These are phyloP conservation scores for Hemerocallis citrina DNA, from an alignment of 106 monocot genomes.

Conservation along the genomic window DNA sequence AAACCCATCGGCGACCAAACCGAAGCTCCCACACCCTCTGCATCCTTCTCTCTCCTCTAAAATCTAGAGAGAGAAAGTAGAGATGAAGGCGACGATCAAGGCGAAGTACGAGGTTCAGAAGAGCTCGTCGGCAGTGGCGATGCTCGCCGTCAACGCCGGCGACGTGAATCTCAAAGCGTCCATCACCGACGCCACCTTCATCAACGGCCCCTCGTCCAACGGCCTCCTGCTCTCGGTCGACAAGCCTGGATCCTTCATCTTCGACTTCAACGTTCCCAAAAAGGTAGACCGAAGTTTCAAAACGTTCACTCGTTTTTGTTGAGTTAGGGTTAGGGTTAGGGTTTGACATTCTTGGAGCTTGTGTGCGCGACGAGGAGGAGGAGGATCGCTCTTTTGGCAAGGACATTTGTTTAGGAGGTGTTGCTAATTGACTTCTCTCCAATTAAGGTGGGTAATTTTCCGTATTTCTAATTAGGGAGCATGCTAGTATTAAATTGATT, in stretches of 20 bases:
- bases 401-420: too few relatives aligned
- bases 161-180: slow-evolving; percentile 56
- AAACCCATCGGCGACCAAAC: not conserved
- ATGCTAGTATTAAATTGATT: too few relatives aligned
- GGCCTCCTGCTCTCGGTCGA: slow-evolving; percentile 64
- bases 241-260: slow-evolving; percentile 66
- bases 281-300: too few relatives aligned
- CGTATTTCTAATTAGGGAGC: too few relatives aligned
- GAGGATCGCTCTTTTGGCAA: too few relatives aligned
- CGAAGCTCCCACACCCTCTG: not conserved
- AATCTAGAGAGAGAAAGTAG: not conserved
- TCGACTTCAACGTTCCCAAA: slow-evolving; percentile 59
- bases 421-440: too few relatives aligned
- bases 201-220: slow-evolving; percentile 52
- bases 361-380: too few relatives aligned
- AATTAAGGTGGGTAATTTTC: too few relatives aligned
- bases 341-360: not conserved
- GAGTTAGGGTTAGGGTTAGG: not conserved
- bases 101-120: slow-evolving; percentile 53
- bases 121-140: slow-evolving; percentile 25
- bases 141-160: slow-evolving; percentile 24
- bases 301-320: too few relatives aligned
- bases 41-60: not conserved
- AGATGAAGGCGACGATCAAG: slow-evolving; percentile 69
- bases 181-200: slow-evolving; percentile 64